Evolutionary conservation across 192 early-diverging fungal genomes (phyloP), one percentile per base, ranked within the genome.

Genomic region (Jimgerdemannia flammicorona): DNA sequence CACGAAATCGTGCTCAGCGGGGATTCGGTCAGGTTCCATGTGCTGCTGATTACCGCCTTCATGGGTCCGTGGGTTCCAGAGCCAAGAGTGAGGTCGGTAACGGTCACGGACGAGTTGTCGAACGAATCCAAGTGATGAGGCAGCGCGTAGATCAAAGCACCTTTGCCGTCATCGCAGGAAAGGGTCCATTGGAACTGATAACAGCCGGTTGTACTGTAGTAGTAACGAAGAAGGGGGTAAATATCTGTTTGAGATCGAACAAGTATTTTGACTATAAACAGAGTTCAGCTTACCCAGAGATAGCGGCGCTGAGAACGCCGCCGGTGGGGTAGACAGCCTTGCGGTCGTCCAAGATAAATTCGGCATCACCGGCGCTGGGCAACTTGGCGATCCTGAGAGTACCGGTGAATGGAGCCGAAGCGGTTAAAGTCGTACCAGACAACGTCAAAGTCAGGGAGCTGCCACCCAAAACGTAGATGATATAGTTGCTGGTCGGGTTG

Each of bases 41-140:
- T 67, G 64, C 73, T 73, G 20, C 81, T 75, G 18, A 76, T 69
- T 0, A 82, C 74, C 14, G 74, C 81, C n/a, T 42, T 43, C 81
- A 82, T 82, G 18, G 69, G 4, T 0, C 81, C 81, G 63, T 82
- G 78, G 43, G 81, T 66, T 9, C 77, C 44, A 14, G 81, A 82
- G 54, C 71, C 44, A 1, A 82, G 67, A 3, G 20, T 20, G 64
- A 82, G 29, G 11, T 59, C 44, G 9, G 81, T 82, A 39, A 44
- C 71, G 7, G 44, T 67, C 4, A 76, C 20, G 40, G 19, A 39
- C 3, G 11, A 44, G 11, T 7, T 10, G 4, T 29, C 68, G 72
- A 82, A 40, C 2, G 75, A 67, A 0, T 40, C 9, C 11, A 70
- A 17, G 54, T 82, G 81, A 63, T 82, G 81, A 49, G 74, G 74